Evolutionary conservation across 2,329 filamentous ascomycete species (phyloP).

Genomic region (Fusarium phyllophilum): DNA sequence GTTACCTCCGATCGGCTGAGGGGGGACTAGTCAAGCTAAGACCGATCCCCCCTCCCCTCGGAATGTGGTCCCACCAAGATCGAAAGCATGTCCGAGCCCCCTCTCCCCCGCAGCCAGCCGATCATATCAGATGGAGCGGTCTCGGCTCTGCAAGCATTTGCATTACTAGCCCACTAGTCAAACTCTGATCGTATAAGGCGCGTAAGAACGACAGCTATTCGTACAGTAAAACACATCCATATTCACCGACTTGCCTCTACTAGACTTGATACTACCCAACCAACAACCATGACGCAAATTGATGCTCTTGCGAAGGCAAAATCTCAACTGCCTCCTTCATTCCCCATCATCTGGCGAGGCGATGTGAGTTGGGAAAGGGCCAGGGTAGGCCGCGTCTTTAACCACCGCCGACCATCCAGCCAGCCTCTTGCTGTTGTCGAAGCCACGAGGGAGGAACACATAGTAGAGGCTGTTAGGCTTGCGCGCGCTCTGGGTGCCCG

Average conservation of each 20-base stretch:
- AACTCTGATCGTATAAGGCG: neutral
- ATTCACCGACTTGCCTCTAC: neutral
- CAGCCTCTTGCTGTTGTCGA: neutral
- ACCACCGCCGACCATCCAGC: neutral
- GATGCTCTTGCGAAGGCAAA: neutral
- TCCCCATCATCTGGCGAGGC: neutral
- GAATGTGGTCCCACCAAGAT: neutral
- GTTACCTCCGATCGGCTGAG: neutral
- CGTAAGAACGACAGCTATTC: rapidly evolving
- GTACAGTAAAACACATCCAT: neutral
- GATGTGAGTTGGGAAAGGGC: neutral
- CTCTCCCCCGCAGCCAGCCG: neutral
- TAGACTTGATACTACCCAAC: neutral
- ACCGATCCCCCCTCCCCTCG: neutral
- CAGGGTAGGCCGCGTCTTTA: neutral
- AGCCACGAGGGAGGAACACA: neutral
- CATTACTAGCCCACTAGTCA: neutral
- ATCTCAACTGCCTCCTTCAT: neutral
- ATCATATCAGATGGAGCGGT: neutral
- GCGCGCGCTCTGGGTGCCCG: neutral
- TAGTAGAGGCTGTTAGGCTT: neutral
- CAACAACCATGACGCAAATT: neutral
- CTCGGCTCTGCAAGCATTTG: neutral
- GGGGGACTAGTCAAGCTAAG: neutral
- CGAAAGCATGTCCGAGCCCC: neutral